Evolutionary conservation across 2,329 filamentous ascomycete genomes (phyloP).

Genomic region (Dactylellina haptotyla): DNA sequence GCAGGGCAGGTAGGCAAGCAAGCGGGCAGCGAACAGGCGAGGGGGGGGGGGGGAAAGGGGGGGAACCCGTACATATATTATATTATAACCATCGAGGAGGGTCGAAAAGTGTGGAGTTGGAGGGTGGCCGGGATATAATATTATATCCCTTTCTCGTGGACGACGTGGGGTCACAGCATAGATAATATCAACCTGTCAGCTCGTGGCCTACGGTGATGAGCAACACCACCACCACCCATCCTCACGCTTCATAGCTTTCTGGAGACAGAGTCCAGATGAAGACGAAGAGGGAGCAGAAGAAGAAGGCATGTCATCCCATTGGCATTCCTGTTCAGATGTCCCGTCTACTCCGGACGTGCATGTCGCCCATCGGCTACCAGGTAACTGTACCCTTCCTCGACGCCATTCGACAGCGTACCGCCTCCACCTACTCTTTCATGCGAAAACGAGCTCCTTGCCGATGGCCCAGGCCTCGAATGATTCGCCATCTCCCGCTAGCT

Average conservation of each 20-base stretch:
- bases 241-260: no score
- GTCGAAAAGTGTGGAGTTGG: conserved; percentile 29
- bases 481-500: conserved; percentile 52
- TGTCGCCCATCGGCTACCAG: conserved; percentile 49
- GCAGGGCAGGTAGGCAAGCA: conserved; percentile 19
- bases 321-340: conserved; percentile 31
- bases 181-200: neutral
- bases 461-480: conserved; percentile 44
- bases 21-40: neutral
- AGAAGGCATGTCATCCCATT: conserved; percentile 45
- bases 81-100: neutral
- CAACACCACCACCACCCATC: no score
- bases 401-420: conserved; percentile 50
- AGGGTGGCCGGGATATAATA: conserved; percentile 44
- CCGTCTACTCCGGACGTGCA: conserved; percentile 17
- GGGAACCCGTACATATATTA: conserved; percentile 8
- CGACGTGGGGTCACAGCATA: conserved; percentile 18
- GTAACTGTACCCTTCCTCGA: conserved; percentile 42
- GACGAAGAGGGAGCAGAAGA: neutral
- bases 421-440: conserved; percentile 11
- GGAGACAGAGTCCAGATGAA: neutral
- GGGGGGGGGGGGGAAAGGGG: conserved; percentile 3
- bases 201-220: no score
- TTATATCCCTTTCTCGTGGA: neutral
- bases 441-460: conserved; percentile 51